Conservation (phyloP, 179 eudicot genomes). For the Beta lomatogona region DNA sequence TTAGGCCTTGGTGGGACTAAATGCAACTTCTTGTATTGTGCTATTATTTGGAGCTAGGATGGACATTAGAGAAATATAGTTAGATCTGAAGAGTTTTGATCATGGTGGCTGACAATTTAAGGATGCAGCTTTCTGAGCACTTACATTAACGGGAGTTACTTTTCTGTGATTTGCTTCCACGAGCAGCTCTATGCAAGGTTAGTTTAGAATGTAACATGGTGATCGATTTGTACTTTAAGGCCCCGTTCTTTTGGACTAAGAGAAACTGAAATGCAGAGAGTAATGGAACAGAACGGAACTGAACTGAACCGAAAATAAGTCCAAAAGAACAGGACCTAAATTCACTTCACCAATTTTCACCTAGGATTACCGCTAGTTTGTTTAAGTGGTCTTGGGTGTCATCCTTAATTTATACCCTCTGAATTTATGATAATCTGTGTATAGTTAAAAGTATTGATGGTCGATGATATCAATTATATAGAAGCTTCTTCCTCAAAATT, state of each 20-base stretch:
- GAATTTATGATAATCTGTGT: neutral
- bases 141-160: neutral
- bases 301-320: too few species aligned
- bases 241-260: too few species aligned
- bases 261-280: too few species aligned
- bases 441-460: neutral
- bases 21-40: neutral
- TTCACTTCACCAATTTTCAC: constrained; percentile 4
- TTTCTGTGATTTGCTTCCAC: neutral
- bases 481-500: neutral
- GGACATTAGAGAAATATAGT: neutral
- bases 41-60: constrained; percentile 8
- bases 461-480: neutral
- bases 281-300: too few species aligned
- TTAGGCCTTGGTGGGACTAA: neutral
- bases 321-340: too few species aligned
- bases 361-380: neutral
- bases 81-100: neutral
- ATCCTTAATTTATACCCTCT: neutral
- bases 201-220: neutral
- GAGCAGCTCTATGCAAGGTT: constrained; percentile 1
- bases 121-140: neutral
- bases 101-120: constrained; percentile 4
- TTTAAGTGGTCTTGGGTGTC: neutral
- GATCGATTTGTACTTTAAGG: neutral